Conservation (phyloP, 1,284 basidiomycete species). For the Puccinia hordei region DNA sequence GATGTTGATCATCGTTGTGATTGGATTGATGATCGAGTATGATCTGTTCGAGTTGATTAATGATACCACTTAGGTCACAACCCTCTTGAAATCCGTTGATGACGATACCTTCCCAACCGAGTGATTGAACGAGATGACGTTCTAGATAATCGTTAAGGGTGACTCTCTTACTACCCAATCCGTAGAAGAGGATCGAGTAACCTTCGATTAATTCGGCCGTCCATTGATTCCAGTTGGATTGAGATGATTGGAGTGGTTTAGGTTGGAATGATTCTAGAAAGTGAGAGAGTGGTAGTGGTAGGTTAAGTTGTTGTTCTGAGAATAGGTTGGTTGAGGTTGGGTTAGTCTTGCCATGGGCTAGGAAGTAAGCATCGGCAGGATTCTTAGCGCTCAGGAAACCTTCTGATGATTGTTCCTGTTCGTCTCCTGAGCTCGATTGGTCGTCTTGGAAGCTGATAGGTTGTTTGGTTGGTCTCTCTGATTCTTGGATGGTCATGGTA, state of each 20-base stretch:
- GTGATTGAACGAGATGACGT: conserved; percentile 63
- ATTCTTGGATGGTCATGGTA: not conserved
- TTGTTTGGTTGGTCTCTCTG: not conserved
- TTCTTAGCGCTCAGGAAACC: conserved; percentile 50
- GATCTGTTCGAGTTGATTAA: too few relatives aligned
- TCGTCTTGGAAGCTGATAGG: conserved; percentile 1
- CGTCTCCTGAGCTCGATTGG: conserved; percentile 25
- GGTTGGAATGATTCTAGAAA: conserved; percentile 53
- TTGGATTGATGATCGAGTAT: not conserved
- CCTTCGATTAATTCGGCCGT: conserved; percentile 72
- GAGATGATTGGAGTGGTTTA: conserved; percentile 55
- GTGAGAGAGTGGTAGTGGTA: conserved; percentile 62
- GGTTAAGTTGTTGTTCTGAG: conserved; percentile 66
- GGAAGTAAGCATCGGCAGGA: conserved; percentile 80
- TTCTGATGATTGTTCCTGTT: conserved; percentile 21
- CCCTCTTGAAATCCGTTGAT: conserved; percentile 77
- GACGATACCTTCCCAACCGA: conserved; percentile 62
- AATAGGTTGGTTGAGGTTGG: conserved; percentile 76
- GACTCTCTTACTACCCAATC: conserved; percentile 78
- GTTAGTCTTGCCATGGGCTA: conserved; percentile 66
- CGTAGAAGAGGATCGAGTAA: conserved; percentile 83
- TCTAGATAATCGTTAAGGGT: conserved; percentile 74
- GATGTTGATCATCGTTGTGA: not conserved
- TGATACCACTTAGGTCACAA: too few relatives aligned
- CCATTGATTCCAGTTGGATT: conserved; percentile 67